These are phyloP conservation scores for Lumnitzera racemosa DNA, from an alignment of 345 rosid species.

Conservation along the genomic window DNA sequence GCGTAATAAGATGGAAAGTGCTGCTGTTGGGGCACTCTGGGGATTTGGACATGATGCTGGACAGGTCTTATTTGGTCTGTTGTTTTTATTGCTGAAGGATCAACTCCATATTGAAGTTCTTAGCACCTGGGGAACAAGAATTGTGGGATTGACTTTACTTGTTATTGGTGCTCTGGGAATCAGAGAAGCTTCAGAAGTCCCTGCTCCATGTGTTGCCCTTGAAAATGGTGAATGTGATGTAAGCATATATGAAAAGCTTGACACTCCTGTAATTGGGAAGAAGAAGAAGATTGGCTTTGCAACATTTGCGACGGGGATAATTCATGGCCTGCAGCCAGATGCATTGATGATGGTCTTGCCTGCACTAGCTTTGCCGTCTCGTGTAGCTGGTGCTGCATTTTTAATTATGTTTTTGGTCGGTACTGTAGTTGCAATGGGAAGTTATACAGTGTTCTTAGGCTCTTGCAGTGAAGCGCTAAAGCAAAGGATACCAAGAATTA, in stretches of 20 bases:
- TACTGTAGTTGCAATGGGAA: conserved; percentile 93
- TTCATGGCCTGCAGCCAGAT: conserved; percentile 93
- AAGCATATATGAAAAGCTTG: conserved; percentile 39
- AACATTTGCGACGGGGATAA: conserved; percentile 87
- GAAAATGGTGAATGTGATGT: conserved; percentile 73
- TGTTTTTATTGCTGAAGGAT: conserved; percentile 80
- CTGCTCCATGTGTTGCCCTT: conserved; percentile 64
- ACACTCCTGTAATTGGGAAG: conserved; percentile 43
- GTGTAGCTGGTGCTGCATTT: conserved; percentile 84
- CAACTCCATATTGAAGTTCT: conserved; percentile 74
- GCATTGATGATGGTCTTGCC: conserved; percentile 95
- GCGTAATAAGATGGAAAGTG: conserved; percentile 72
- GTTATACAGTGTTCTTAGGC: conserved; percentile 86
- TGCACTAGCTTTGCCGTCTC: conserved; percentile 89
- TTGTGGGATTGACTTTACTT: conserved; percentile 77
- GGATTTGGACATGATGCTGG: conserved; percentile 99
- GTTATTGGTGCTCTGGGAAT: conserved; percentile 87
- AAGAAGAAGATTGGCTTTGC: conserved; percentile 90
- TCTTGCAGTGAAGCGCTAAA: conserved; percentile 81
- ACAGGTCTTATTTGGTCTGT: conserved; percentile 79
- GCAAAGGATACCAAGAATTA: conserved; percentile 80
- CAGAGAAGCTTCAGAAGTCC: conserved; percentile 74
- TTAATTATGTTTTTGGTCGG: conserved; percentile 80
- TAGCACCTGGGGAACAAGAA: conserved; percentile 85
- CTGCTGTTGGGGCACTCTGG: conserved; percentile 95